Percentiles rank a stretch among this genome's conserved stretches.
Evolutionary conservation across 805 yeast genomes (phyloP).

Genomic region (Saccharomyces cerevisiae): DNA sequence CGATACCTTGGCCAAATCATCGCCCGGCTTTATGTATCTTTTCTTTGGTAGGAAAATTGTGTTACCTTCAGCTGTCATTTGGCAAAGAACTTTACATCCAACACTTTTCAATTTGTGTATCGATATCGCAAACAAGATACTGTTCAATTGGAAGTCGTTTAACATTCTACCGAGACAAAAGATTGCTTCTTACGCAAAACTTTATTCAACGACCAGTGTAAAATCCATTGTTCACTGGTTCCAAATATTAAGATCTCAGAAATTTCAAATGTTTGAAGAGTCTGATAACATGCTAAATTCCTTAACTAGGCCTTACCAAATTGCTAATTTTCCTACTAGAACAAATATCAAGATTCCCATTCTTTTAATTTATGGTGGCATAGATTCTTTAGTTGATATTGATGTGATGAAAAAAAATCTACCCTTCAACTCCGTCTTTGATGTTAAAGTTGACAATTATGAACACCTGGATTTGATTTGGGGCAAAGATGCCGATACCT

Average conservation of each 20-base stretch:
- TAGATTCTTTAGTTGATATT: conserved; percentile 82
- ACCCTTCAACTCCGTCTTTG: conserved; percentile 44
- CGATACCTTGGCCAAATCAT: conserved; percentile 64
- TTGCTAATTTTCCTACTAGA: conserved; percentile 45
- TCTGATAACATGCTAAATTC: conserved; percentile 33
- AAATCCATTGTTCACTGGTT: conserved; percentile 95
- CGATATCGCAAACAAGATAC: conserved; percentile 55
- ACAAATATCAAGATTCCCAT: conserved; percentile 65
- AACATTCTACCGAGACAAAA: conserved; percentile 73
- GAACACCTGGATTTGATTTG: conserved; percentile 89
- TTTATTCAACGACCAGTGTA: conserved; percentile 86
- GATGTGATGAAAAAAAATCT: conserved; percentile 61
- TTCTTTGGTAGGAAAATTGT: conserved; percentile 69
- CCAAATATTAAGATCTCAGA: conserved; percentile 68
- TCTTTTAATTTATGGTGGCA: conserved; percentile 66
- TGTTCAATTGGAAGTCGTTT: conserved; percentile 72
- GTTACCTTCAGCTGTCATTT: conserved; percentile 66
- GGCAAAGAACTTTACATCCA: conserved; percentile 47
- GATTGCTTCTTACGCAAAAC: conserved; percentile 70
- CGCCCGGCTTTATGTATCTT: conserved; percentile 62
- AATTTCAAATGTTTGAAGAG: conserved; percentile 88
- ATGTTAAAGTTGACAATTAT: conserved; percentile 54
- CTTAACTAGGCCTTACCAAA: conserved; percentile 30
- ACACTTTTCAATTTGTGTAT: conserved; percentile 38
- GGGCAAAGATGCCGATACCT: conserved; percentile 58